phyloP scores from a whole-genome alignment of 768 basidiomycete genomes.

The Kwoniella bestiolae region DNA sequence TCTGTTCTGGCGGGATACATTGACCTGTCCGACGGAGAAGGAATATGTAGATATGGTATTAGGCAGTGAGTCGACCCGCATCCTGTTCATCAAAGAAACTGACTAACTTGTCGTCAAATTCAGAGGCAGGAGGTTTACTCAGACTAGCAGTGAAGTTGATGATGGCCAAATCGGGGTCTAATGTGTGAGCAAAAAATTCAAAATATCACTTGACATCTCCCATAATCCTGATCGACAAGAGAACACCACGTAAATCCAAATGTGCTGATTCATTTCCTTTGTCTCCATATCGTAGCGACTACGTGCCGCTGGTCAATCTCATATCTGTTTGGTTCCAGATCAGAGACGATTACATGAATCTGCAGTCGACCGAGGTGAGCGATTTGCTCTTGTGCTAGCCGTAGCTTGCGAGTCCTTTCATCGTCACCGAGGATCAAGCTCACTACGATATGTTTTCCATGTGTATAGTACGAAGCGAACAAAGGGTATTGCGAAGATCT shows the following conservation, averaged over 20 bases:
- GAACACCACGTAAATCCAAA: too few relatives aligned
- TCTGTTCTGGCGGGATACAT: slow-evolving; percentile 88
- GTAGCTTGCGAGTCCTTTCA: too few relatives aligned
- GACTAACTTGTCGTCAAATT: background rate
- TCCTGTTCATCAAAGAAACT: background rate
- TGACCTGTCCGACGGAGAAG: slow-evolving; percentile 89
- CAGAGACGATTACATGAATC: slow-evolving; percentile 95
- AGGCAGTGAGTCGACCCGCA: slow-evolving; percentile 68
- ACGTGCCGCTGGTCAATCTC: slow-evolving; percentile 88
- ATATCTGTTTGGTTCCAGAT: slow-evolving; percentile 96
- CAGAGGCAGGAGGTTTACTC: slow-evolving; percentile 94
- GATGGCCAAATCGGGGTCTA: slow-evolving; percentile 70
- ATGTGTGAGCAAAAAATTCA: slow-evolving; percentile 51
- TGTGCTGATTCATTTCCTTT: too few relatives aligned
- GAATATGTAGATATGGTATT: slow-evolving; percentile 96
- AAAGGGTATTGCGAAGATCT: slow-evolving; percentile 85
- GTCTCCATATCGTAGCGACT: too few relatives aligned
- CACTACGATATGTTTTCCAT: too few relatives aligned
- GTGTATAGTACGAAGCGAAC: slow-evolving; percentile 71
- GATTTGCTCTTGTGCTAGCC: background rate
- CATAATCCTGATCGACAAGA: background rate
- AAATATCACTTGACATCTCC: background rate
- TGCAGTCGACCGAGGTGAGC: slow-evolving; percentile 79
- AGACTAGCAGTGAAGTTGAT: slow-evolving; percentile 91
- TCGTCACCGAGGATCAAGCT: too few relatives aligned